A percentile compares a stretch with the other conserved stretches of the same genome.
Conservation (phyloP, 148 eudicot species). For the Vaccinium macrocarpon region DNA sequence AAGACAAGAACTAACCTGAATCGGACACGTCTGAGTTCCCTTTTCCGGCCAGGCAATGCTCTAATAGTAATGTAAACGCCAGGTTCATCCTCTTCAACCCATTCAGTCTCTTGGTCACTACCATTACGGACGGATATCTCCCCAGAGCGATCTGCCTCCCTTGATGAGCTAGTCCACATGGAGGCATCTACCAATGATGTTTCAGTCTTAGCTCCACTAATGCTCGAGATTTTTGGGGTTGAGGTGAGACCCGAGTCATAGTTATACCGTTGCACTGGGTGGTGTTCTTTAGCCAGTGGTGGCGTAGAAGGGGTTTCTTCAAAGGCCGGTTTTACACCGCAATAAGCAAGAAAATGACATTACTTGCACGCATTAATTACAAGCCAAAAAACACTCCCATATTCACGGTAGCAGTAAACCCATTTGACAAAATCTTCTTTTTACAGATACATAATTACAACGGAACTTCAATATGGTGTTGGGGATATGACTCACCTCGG, state of each 20-base stretch:
- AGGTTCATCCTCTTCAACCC: slow-evolving; percentile 98
- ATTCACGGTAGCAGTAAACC: not conserved
- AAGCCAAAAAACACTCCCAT: too few relatives aligned
- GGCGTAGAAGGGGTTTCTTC: slow-evolving; percentile 81
- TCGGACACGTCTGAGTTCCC: slow-evolving; percentile 95
- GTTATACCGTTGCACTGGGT: slow-evolving; percentile 48
- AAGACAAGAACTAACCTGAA: slow-evolving; percentile 60
- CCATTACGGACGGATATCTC: slow-evolving; percentile 85
- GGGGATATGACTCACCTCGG: slow-evolving; percentile 46
- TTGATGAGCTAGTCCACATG: slow-evolving; percentile 67
- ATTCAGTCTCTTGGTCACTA: slow-evolving; percentile 81
- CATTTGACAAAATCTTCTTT: not conserved
- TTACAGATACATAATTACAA: not conserved
- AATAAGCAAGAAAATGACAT: slow-evolving; percentile 10
- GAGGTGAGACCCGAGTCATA: slow-evolving; percentile 65
- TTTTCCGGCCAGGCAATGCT: slow-evolving; percentile 78
- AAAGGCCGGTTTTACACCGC: slow-evolving; percentile 63
- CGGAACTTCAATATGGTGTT: not conserved
- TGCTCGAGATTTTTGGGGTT: slow-evolving; percentile 82
- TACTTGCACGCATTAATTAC: slow-evolving; percentile 5
- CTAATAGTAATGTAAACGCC: slow-evolving; percentile 94
- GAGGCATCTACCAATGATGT: slow-evolving; percentile 77
- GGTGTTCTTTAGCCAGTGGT: slow-evolving; percentile 70
- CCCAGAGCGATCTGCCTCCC: slow-evolving; percentile 85
- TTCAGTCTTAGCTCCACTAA: slow-evolving; percentile 79